These are phyloP conservation scores for Sclerotinia sclerotiorum DNA, from an alignment of 2,329 filamentous ascomycete genomes.

Conservation along the genomic window DNA sequence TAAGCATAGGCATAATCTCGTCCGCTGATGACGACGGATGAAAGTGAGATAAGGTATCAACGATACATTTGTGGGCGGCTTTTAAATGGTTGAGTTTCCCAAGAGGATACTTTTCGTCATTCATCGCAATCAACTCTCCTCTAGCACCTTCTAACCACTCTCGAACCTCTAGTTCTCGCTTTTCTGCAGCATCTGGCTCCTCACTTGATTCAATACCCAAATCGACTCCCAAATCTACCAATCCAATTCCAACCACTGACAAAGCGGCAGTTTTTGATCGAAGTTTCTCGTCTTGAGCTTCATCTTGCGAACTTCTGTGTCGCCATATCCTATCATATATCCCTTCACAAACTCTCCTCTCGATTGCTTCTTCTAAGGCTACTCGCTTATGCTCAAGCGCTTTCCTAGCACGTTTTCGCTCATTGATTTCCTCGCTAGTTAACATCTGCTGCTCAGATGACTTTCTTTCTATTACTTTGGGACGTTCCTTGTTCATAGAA, in stretches of 20 bases:
- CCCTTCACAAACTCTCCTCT: conserved; percentile 79
- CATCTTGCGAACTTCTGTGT: conserved; percentile 87
- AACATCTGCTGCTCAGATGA: conserved; percentile 77
- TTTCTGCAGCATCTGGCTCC: conserved; percentile 56
- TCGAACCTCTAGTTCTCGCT: conserved; percentile 66
- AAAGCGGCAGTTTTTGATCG: conserved; percentile 91
- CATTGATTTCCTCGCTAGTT: conserved; percentile 78
- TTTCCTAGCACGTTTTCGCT: conserved; percentile 75
- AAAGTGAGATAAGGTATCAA: conserved; percentile 73
- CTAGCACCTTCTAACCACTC: conserved; percentile 71
- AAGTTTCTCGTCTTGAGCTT: conserved; percentile 90
- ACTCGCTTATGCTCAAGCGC: conserved; percentile 74
- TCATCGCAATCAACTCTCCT: conserved; percentile 75
- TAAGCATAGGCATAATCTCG: conserved; percentile 94
- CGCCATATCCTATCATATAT: conserved; percentile 88
- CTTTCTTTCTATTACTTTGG: conserved; percentile 43
- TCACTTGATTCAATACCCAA: conserved; percentile 57
- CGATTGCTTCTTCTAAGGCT: conserved; percentile 85
- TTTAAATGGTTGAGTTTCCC: conserved; percentile 90
- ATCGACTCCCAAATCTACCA: conserved; percentile 80
- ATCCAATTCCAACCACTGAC: conserved; percentile 84
- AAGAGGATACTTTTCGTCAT: conserved; percentile 80
- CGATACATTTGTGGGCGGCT: conserved; percentile 87
- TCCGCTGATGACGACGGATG: conserved; percentile 86
- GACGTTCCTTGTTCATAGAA: conserved; percentile 54